Evolutionary conservation across 2,329 filamentous ascomycete species (phyloP).

Genomic region (Acephala macrosclerotiorum): DNA sequence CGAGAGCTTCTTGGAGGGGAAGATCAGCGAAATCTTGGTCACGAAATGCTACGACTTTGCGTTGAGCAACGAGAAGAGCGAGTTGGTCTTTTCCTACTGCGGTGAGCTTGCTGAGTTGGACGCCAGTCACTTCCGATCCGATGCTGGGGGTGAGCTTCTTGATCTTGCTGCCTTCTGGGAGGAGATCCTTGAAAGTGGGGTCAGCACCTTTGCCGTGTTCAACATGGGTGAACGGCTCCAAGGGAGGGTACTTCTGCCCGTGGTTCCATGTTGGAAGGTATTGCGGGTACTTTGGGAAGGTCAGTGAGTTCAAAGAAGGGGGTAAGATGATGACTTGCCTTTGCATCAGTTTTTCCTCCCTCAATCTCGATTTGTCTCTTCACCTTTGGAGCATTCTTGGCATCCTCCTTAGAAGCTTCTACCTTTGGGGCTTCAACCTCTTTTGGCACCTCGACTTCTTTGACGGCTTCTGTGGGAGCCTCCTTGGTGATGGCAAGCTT

Average conservation of each 20-base stretch:
- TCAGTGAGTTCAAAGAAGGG: background rate
- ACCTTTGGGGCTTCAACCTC: slow-evolving; percentile 16
- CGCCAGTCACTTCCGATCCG: slow-evolving; percentile 72
- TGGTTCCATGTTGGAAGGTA: slow-evolving; percentile 77
- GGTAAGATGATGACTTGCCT: slow-evolving; percentile 3
- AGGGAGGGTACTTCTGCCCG: slow-evolving; percentile 67
- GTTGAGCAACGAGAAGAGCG: slow-evolving; percentile 74
- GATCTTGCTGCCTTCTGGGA: slow-evolving; percentile 58
- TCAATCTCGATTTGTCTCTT: slow-evolving; percentile 35
- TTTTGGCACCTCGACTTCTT: slow-evolving; percentile 5
- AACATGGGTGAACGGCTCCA: slow-evolving; percentile 72
- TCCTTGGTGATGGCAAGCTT: slow-evolving; percentile 10
- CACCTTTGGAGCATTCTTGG: slow-evolving; percentile 22
- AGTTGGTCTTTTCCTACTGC: slow-evolving; percentile 78
- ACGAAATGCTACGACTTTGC: slow-evolving; percentile 81
- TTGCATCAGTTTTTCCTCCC: slow-evolving; percentile 34
- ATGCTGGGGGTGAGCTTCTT: slow-evolving; percentile 74
- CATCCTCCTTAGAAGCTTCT: background rate
- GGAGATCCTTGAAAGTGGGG: slow-evolving; percentile 69
- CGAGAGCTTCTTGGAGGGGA: slow-evolving; percentile 70
- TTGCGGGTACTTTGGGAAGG: slow-evolving; percentile 61
- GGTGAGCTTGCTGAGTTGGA: slow-evolving; percentile 73
- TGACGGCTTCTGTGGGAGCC: background rate
- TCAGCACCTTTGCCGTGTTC: slow-evolving; percentile 79
- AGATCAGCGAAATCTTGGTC: slow-evolving; percentile 75